Percentiles rank a stretch among this genome's conserved stretches.
These are phyloP conservation scores for Arabidopsis suecica DNA, from an alignment of 345 rosid genomes.

Conservation along the genomic window DNA sequence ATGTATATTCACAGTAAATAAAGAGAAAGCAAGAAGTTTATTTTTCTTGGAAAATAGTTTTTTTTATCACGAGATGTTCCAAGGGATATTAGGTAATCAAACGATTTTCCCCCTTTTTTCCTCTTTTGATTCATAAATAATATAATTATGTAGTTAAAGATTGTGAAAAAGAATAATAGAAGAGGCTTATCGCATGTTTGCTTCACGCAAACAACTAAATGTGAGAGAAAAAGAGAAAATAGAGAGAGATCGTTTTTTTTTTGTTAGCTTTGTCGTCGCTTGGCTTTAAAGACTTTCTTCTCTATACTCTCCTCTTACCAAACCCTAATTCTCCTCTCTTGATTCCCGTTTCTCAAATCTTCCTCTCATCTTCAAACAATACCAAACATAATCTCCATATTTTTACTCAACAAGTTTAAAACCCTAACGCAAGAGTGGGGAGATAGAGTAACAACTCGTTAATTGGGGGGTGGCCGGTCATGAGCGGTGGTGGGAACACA, in stretches of 20 bases:
- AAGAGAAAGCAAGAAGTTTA: slow-evolving; percentile 41
- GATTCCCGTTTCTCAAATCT: slow-evolving; percentile 27
- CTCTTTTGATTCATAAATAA: slow-evolving; percentile 12
- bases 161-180: slow-evolving; percentile 41
- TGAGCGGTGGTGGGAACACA: slow-evolving; percentile 63
- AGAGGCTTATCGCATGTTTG: slow-evolving; percentile 85
- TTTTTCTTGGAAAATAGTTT: slow-evolving; percentile 39
- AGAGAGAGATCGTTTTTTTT: slow-evolving; percentile 23
- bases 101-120: not conserved
- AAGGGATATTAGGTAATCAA: slow-evolving; percentile 21
- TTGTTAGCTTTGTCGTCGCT: slow-evolving; percentile 78
- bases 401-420: slow-evolving; percentile 7
- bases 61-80: slow-evolving; percentile 50
- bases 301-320: slow-evolving; percentile 47
- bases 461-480: slow-evolving; percentile 35
- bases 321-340: slow-evolving; percentile 51
- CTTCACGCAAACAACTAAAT: slow-evolving; percentile 99
- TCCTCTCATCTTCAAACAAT: slow-evolving; percentile 23
- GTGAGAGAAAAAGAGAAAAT: slow-evolving; percentile 35
- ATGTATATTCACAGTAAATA: slow-evolving; percentile 34
- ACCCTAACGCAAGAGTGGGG: not conserved
- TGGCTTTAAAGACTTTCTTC: slow-evolving; percentile 88
- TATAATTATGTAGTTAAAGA: slow-evolving; percentile 3
- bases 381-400: slow-evolving; percentile 8
- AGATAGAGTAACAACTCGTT: slow-evolving; percentile 8